Evolutionary conservation across 164 flowering plant genomes (phyloP), one percentile per base, ranked within the genome.

Genomic region (Euptelea pleiosperma): DNA sequence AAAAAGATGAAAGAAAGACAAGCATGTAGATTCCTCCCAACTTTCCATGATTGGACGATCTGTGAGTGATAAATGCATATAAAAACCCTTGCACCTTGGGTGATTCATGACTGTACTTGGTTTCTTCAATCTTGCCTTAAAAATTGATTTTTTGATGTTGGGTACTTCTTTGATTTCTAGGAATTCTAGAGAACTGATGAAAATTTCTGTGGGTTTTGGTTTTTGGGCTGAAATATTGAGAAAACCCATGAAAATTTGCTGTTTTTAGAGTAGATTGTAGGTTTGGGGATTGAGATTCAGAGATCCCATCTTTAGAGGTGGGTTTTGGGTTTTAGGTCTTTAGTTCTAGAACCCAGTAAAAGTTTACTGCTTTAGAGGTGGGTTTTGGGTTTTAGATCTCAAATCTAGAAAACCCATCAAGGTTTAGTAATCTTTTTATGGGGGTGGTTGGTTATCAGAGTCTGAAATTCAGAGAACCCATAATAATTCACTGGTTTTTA

Each of bases 11-110:
- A 25, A 33, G 66, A 55, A n/a, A 26, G 29, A 35, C 45, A 44
- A 18, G 52, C 52, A 14, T 43, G 34, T 8, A 33, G 65, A 52
- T 53, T 62, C 58, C 58, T 51, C 19, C 21, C 43, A n/a, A n/a
- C 21, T 12, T 48, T 34, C 24, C n/a, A 19, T 43, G 52, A 43
- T 24, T 53, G 52, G 25, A 22, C 25, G 6, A 33, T 16, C 35
- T 22, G n/a, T 26, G 2, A 16, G 45, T 39, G 37, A 41, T 42
- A 56, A 56, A 39, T 28, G 36, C 48, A 18, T 26, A 29, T 57
- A 19, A 42, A 57, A 57, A 9, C 42, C 12, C 19, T 22, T 10
- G 21, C 0, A 16, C 11, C 26, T 15, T n/a, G n/a, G 24, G 34
- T 21, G 7, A 46, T 9, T 26, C 3, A 44, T 25, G 35, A 21